phyloP scores from a whole-genome alignment of 331 rosid species.

The Spiraea crenata region DNA sequence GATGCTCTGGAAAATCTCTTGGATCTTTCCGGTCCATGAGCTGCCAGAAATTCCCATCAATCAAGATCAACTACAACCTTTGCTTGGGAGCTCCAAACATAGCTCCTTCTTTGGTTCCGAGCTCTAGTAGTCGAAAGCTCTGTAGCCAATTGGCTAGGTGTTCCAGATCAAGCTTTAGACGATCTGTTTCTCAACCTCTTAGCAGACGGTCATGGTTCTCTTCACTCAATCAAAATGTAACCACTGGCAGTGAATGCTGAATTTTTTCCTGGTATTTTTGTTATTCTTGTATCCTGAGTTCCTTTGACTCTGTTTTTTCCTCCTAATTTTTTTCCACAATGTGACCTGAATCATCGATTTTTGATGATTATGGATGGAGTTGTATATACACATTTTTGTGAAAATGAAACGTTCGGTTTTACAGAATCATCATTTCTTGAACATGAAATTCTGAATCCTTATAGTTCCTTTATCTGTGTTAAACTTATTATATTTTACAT shows the following conservation, averaged over 20 bases:
- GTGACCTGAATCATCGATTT: background rate
- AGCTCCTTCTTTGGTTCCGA: constrained; percentile 55
- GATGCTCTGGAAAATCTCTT: constrained; percentile 37
- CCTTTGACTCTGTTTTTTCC: background rate
- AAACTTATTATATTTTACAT: background rate
- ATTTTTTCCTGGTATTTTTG: background rate
- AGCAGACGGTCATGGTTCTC: constrained; percentile 67
- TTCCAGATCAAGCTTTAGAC: constrained; percentile 51
- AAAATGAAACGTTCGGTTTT: background rate
- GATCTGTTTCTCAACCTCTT: constrained; percentile 49
- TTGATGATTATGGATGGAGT: background rate
- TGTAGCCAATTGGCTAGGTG: constrained; percentile 44
- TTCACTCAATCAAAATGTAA: constrained; percentile 66
- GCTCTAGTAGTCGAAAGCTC: constrained; percentile 30
- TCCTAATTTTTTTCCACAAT: constrained; percentile 22
- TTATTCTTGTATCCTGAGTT: constrained; percentile 2
- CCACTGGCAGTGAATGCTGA: constrained; percentile 52
- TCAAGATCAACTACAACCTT: constrained; percentile 47
- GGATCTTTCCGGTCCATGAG: constrained; percentile 57
- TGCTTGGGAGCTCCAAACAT: constrained; percentile 65
- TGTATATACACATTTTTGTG: background rate
- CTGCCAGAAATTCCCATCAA: constrained; percentile 61
- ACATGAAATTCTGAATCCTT: background rate
- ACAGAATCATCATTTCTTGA: background rate
- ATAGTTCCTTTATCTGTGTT: background rate